Evolutionary conservation across 2,329 filamentous ascomycete species (phyloP), one percentile per base, ranked within the genome.

Genomic region (Cytospora chrysosperma): DNA sequence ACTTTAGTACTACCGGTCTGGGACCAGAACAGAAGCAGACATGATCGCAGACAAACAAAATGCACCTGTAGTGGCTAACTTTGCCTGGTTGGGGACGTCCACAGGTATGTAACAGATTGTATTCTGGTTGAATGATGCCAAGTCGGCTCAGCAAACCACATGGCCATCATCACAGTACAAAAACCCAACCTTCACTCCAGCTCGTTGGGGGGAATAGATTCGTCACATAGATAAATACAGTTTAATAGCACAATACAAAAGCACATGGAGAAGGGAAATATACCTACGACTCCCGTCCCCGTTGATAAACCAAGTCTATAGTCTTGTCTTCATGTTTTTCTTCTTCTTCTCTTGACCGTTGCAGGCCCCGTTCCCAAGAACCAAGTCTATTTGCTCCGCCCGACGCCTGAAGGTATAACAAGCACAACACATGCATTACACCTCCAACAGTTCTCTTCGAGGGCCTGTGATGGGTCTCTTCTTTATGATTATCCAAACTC

Each of bases 341-440:
- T 10, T 43, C 19, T 19, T 43, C 19, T 7, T 26, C 30, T 49
- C 47, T 55, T 55, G 50, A 34, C 59, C 40, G 24, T 55, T 53
- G 58, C 51, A 60, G n/a, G n/a, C 40, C 4, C 27, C 37, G 5
- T 15, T 17, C 55, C 21, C 37, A 34, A 55, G 54, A 40, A 61
- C 51, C 32, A 55, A 61, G 59, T 61, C 59, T 61, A 61, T 50
- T 55, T 49, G 51, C 52, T 47, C 21, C 59, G 24, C 51, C 59
- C 49, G 59, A 61, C 59, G 59, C 59, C 59, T 47, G 51, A 49
- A 49, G 59, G 59, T 51, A 61, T 61, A 61, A 55, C 51, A 61
- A 61, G 59, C 51, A 55, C 37, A 61, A 53, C 37, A 50, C 37
- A 61, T 55, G 50, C 43, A 56, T 55, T 61, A 61, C 59, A 55